phyloP scores from a whole-genome alignment of 2,329 filamentous ascomycete genomes.

The Aspergillus nomiae region DNA sequence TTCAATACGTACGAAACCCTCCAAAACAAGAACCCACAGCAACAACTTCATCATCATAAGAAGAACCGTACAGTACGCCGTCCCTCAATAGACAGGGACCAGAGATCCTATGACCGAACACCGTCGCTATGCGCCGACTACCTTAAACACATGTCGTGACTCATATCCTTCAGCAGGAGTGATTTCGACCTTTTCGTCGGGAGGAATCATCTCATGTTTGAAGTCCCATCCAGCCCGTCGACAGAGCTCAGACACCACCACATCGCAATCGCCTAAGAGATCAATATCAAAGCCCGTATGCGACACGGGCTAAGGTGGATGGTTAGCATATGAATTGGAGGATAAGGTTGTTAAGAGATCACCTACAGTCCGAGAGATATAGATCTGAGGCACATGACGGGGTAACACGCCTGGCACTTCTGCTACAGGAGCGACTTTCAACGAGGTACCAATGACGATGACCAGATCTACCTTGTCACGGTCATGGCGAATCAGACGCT shows the following conservation, averaged over 20 bases:
- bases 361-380: conserved; percentile 74
- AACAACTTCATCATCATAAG: conserved; percentile 14
- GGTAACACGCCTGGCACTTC: conserved; percentile 84
- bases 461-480: conserved; percentile 80
- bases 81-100: conserved; percentile 19
- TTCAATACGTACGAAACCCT: conserved; percentile 2
- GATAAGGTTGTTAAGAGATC: not conserved
- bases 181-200: conserved; percentile 63
- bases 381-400: conserved; percentile 81
- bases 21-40: conserved; percentile 6
- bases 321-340: conserved; percentile 12
- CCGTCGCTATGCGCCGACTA: conserved; percentile 42
- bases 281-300: conserved; percentile 98
- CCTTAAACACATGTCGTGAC: conserved; percentile 47
- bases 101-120: conserved; percentile 30
- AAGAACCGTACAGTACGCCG: conserved; percentile 31
- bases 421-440: conserved; percentile 93
- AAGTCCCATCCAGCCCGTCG: conserved; percentile 78
- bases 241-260: conserved; percentile 84
- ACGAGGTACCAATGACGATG: conserved; percentile 91
- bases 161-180: conserved; percentile 50
- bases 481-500: conserved; percentile 79
- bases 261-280: conserved; percentile 91
- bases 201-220: conserved; percentile 79
- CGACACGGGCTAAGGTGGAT: conserved; percentile 61